phyloP scores from a whole-genome alignment of 2,329 filamentous ascomycete species.

The Thielaviopsis musarum region DNA sequence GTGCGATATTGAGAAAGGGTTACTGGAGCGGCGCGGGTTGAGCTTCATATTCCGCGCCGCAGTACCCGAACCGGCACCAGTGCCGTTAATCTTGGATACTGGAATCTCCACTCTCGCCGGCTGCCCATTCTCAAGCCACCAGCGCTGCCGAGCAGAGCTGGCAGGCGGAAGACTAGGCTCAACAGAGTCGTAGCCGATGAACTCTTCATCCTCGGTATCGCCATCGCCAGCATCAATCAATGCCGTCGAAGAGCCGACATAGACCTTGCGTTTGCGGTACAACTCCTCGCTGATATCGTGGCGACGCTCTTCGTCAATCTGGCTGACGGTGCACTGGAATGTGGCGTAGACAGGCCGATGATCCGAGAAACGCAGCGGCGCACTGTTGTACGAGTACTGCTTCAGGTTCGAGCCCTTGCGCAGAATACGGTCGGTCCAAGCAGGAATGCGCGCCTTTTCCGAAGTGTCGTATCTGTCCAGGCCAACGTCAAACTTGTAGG shows the following conservation, averaged over 20 bases:
- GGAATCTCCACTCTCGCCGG: conserved; percentile 57
- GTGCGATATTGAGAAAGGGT: conserved; percentile 50
- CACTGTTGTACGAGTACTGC: conserved; percentile 68
- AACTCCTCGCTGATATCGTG: conserved; percentile 57
- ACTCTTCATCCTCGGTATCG: conserved; percentile 59
- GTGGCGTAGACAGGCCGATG: conserved; percentile 88
- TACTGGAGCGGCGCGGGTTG: conserved; percentile 59
- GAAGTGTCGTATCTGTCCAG: conserved; percentile 84
- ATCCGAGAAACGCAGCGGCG: conserved; percentile 77
- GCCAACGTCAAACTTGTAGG: conserved; percentile 88
- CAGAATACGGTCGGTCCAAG: conserved; percentile 90
- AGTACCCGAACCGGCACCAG: conserved; percentile 21
- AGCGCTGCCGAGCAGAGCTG: conserved; percentile 51
- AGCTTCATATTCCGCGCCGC: conserved; percentile 31
- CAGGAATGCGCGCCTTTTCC: conserved; percentile 88
- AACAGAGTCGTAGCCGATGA: conserved; percentile 66
- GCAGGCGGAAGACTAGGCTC: conserved; percentile 58
- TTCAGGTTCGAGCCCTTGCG: conserved; percentile 70
- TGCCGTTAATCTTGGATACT: conserved; percentile 36
- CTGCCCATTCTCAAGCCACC: conserved; percentile 54
- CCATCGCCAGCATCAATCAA: conserved; percentile 27
- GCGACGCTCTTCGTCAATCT: conserved; percentile 59
- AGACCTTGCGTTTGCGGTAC: conserved; percentile 50
- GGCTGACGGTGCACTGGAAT: conserved; percentile 69
- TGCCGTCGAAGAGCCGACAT: conserved; percentile 47